These are phyloP conservation scores for Oxytropis ochrocephala DNA, from an alignment of 306 rosid genomes.

Conservation along the genomic window DNA sequence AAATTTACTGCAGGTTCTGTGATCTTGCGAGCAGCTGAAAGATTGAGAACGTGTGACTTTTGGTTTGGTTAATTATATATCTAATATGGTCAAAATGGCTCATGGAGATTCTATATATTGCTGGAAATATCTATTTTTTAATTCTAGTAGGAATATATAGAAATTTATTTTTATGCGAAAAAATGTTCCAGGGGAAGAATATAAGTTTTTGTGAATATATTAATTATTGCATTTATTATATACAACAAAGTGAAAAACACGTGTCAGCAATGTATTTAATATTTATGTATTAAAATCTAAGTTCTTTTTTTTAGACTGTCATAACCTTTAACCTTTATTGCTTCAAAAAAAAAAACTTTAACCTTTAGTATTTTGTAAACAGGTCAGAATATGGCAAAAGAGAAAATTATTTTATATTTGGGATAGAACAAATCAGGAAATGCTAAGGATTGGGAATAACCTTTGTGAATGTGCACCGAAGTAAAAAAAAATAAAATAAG, in stretches of 20 bases:
- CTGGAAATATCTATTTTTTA: neutral
- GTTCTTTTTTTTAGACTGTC: too few relatives aligned
- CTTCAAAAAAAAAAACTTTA: too few relatives aligned
- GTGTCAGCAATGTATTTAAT: too few relatives aligned
- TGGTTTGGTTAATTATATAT: neutral
- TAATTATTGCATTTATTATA: too few relatives aligned
- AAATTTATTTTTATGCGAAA: neutral
- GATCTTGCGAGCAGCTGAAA: neutral
- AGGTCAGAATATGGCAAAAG: neutral
- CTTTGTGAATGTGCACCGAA: neutral
- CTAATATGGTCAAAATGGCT: neutral
- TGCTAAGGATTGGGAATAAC: neutral
- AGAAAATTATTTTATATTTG: neutral
- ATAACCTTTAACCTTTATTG: too few relatives aligned
- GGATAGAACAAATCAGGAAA: neutral
- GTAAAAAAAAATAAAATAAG: neutral
- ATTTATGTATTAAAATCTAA: too few relatives aligned
- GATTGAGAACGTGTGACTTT: neutral
- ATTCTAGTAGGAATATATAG: neutral
- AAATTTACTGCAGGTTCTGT: neutral
- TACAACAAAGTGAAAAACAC: too few relatives aligned
- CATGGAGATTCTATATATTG: neutral
- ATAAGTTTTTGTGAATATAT: too few relatives aligned
- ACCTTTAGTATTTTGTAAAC: too few relatives aligned
- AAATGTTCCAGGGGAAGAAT: neutral